Conservation (phyloP, 2,329 filamentous ascomycete species). For the Teratosphaeria destructans region DNA sequence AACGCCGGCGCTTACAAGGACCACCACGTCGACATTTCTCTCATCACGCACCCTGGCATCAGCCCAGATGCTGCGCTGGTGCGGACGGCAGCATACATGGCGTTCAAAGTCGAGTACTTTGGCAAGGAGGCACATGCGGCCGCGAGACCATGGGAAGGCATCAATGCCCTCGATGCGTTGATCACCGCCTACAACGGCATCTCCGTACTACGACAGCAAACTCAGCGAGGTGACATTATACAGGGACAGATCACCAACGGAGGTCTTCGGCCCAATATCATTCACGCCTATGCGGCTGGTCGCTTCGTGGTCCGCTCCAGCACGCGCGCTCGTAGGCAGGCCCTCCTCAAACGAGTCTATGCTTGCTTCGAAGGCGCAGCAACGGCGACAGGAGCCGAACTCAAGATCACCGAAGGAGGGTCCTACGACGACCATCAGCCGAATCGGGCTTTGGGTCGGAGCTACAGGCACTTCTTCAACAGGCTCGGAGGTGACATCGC, state of each 20-base stretch:
- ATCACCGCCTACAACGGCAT: conserved; percentile 24
- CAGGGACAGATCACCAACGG: conserved; percentile 24
- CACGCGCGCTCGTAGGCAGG: conserved; percentile 19
- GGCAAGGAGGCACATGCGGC: conserved; percentile 29
- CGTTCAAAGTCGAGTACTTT: conserved; percentile 42
- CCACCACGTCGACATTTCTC: conserved; percentile 26
- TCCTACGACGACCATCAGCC: conserved; percentile 48
- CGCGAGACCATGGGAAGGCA: conserved; percentile 24
- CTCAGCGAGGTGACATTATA: conserved; percentile 30
- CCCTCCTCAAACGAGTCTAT: conserved; percentile 22
- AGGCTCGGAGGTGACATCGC: conserved; percentile 26
- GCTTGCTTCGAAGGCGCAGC: conserved; percentile 40
- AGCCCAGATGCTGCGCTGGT: conserved; percentile 37
- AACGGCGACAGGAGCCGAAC: conserved; percentile 38
- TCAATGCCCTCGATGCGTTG: conserved; percentile 27
- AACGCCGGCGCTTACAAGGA: conserved; percentile 33
- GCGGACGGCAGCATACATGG: conserved; percentile 43
- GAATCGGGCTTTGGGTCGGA: conserved; percentile 36
- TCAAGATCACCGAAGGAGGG: conserved; percentile 34
- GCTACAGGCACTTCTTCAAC: conserved; percentile 21
- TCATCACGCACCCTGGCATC: conserved; percentile 28
- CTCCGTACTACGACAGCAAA: conserved; percentile 30
- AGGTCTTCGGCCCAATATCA: conserved; percentile 27
- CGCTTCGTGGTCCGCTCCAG: conserved; percentile 28
- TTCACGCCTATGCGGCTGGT: conserved; percentile 30